Percentiles rank a stretch among this genome's conserved stretches.
Conservation (phyloP, 2,329 filamentous ascomycete genomes). For the Emergomyces pasteurianus region DNA sequence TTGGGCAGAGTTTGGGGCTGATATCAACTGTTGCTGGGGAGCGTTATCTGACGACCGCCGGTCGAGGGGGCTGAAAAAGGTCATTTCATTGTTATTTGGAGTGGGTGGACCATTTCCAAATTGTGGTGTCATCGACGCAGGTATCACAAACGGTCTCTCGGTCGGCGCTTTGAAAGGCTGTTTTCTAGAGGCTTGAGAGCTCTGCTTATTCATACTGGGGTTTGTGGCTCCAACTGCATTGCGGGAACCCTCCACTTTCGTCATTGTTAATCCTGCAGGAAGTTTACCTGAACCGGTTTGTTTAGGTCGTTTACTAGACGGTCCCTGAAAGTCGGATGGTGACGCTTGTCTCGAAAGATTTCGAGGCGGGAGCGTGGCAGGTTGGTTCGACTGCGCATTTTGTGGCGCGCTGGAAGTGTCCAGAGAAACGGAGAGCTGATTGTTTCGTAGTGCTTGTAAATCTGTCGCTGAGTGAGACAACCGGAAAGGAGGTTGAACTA, state of each 20-base stretch:
- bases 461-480: slow-evolving; percentile 53
- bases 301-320: slow-evolving; percentile 70
- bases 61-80: slow-evolving; percentile 45
- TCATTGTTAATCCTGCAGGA: slow-evolving; percentile 68
- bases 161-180: slow-evolving; percentile 24
- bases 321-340: slow-evolving; percentile 50
- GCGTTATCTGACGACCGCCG: slow-evolving; percentile 56
- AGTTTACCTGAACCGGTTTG: slow-evolving; percentile 58
- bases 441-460: slow-evolving; percentile 46
- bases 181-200: not conserved
- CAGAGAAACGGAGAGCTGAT: slow-evolving; percentile 31
- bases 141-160: slow-evolving; percentile 37
- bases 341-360: slow-evolving; percentile 63
- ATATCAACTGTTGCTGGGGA: slow-evolving; percentile 52
- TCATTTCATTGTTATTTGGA: slow-evolving; percentile 51
- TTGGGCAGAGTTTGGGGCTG: slow-evolving; percentile 59
- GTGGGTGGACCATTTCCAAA: slow-evolving; percentile 53
- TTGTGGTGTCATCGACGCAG: slow-evolving; percentile 31
- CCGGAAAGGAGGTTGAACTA: slow-evolving; percentile 36
- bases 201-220: not conserved
- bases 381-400: slow-evolving; percentile 22
- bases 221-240: not conserved
- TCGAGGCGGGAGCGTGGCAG: slow-evolving; percentile 43
- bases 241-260: slow-evolving; percentile 53
- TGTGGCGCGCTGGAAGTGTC: slow-evolving; percentile 29